phyloP scores from a whole-genome alignment of 176 grass and related monocot genomes.

The Musa beccarii region DNA sequence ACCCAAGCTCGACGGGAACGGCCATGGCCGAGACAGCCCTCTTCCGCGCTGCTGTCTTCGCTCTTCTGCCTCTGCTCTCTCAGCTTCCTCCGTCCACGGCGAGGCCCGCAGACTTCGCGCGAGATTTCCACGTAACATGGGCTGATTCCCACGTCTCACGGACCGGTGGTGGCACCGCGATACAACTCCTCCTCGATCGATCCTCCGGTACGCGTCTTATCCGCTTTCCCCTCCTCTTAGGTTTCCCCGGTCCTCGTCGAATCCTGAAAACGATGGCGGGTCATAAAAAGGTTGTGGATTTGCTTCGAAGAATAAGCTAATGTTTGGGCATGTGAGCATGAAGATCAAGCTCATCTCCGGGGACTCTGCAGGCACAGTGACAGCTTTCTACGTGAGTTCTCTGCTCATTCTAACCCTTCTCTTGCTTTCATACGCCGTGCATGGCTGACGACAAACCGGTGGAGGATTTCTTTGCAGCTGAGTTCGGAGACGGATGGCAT shows the following conservation, averaged over 20 bases:
- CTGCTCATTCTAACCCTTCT: neutral
- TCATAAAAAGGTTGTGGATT: constrained; percentile 23
- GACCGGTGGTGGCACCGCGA: constrained; percentile 1
- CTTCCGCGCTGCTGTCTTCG: neutral
- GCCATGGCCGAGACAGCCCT: neutral
- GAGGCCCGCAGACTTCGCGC: constrained; percentile 20
- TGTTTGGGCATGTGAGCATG: constrained; percentile 43
- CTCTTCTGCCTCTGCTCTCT: neutral
- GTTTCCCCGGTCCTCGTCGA: neutral
- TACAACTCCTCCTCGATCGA: constrained; percentile 31
- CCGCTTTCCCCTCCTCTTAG: neutral
- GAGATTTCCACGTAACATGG: constrained; percentile 31
- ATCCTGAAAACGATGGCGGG: too few species aligned
- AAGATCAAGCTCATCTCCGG: constrained; percentile 35
- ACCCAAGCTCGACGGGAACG: neutral
- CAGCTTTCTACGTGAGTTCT: constrained; percentile 29
- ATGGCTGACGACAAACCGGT: neutral
- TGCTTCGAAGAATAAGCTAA: constrained; percentile 31
- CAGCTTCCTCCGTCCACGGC: neutral
- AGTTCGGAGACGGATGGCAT: constrained; percentile 9
- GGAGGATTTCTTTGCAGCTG: constrained; percentile 9
- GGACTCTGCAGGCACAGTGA: constrained; percentile 34
- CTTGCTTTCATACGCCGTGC: neutral
- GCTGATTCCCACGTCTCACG: constrained; percentile 29
- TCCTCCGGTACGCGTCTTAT: neutral